phyloP scores from a whole-genome alignment of 345 rosid genomes.

The Gossypium ekmanianum region DNA sequence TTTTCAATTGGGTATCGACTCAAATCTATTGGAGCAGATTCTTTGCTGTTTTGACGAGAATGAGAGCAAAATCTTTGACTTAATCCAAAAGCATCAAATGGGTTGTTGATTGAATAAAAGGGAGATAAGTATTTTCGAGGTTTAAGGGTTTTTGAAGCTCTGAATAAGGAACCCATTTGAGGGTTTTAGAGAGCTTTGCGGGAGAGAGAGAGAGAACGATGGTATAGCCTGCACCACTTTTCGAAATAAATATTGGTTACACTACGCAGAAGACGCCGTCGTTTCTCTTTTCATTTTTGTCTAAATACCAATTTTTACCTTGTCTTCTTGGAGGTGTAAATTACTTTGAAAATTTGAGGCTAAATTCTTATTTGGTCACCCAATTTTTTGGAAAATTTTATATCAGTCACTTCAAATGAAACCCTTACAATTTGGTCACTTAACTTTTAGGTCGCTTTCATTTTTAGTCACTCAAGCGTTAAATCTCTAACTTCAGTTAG shows the following conservation, averaged over 20 bases:
- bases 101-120: constrained; percentile 13
- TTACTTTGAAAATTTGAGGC: no score
- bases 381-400: no score
- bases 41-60: constrained; percentile 46
- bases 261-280: not conserved
- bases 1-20: constrained; percentile 65
- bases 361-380: no score
- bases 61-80: constrained; percentile 46
- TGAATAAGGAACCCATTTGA: constrained; percentile 52
- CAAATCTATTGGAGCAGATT: constrained; percentile 46
- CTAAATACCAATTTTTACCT: no score
- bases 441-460: no score
- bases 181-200: constrained; percentile 32
- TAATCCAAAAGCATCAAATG: constrained; percentile 14
- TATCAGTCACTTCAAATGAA: no score
- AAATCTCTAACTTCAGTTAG: no score
- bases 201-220: no score
- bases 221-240: not conserved
- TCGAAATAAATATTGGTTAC: not conserved
- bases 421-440: no score
- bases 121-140: constrained; percentile 22
- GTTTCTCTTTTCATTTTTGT: not conserved
- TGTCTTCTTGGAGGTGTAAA: no score
- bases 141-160: constrained; percentile 55
- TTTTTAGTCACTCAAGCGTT: no score